A percentile compares a stretch with the other conserved stretches of the same genome.
phyloP scores from a whole-genome alignment of 192 early-diverging fungal genomes.

The Coemansia sp. region DNA sequence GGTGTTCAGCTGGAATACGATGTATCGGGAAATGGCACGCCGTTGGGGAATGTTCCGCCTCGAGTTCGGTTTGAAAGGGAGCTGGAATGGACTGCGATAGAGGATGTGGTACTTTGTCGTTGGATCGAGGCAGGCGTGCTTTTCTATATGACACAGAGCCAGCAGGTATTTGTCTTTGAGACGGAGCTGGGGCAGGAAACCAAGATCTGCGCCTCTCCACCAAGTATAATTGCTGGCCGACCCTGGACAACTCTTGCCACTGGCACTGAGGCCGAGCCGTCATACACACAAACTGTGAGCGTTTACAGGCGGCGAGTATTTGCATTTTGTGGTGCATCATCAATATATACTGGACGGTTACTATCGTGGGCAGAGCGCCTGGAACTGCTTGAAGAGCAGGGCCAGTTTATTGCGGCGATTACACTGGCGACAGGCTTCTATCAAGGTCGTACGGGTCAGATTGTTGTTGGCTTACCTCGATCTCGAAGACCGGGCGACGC shows the following conservation, averaged over 20 bases:
- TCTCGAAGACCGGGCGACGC: slow-evolving; percentile 12
- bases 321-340: slow-evolving; percentile 29
- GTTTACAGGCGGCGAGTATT: slow-evolving; percentile 42
- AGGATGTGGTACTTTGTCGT: slow-evolving; percentile 48
- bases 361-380: slow-evolving; percentile 50
- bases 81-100: slow-evolving; percentile 34
- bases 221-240: slow-evolving; percentile 28
- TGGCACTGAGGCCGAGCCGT: slow-evolving; percentile 49
- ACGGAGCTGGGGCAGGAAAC: slow-evolving; percentile 29
- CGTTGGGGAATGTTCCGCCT: slow-evolving; percentile 15
- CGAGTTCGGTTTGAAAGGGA: slow-evolving; percentile 24
- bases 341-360: slow-evolving; percentile 41
- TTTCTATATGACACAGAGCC: slow-evolving; percentile 47
- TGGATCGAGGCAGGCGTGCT: slow-evolving; percentile 40
- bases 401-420: slow-evolving; percentile 36
- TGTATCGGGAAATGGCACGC: slow-evolving; percentile 32
- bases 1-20: slow-evolving; percentile 24
- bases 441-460: slow-evolving; percentile 38
- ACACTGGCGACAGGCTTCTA: slow-evolving; percentile 46
- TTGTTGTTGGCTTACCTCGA: slow-evolving; percentile 44
- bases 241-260: slow-evolving; percentile 53
- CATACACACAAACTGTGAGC: slow-evolving; percentile 33
- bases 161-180: slow-evolving; percentile 52
- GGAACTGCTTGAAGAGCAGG: slow-evolving; percentile 29
- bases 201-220: slow-evolving; percentile 34